Conservation (phyloP, 805 yeast species). For the Kazachstania viticola region DNA sequence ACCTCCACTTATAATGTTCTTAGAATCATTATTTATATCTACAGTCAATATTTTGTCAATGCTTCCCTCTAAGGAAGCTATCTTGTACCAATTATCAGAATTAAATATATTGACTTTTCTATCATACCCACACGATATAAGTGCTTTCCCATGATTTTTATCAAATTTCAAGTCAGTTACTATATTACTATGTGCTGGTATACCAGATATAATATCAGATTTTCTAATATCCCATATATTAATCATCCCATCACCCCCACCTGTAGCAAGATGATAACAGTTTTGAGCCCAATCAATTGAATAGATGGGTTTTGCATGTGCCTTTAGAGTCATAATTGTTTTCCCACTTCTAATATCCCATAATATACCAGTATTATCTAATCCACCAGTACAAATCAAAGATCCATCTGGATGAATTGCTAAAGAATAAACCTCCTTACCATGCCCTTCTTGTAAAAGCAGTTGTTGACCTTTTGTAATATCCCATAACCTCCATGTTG, state of each 20-base stretch:
- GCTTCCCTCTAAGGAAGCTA: conserved; percentile 42
- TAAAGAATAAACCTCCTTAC: conserved; percentile 54
- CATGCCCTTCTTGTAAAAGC: conserved; percentile 75
- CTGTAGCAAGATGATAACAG: conserved; percentile 70
- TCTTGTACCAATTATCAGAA: conserved; percentile 56
- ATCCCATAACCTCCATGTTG: conserved; percentile 89
- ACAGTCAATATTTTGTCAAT: conserved; percentile 64
- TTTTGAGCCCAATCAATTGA: conserved; percentile 63
- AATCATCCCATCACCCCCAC: conserved; percentile 70
- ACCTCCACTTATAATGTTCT: conserved; percentile 49
- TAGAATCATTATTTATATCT: conserved; percentile 38
- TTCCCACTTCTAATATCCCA: conserved; percentile 87
- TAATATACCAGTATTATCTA: conserved; percentile 57
- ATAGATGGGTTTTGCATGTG: conserved; percentile 66
- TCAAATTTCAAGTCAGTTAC: conserved; percentile 55
- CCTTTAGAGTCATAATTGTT: conserved; percentile 42
- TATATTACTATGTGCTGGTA: conserved; percentile 67
- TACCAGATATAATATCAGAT: conserved; percentile 16
- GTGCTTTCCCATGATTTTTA: conserved; percentile 32
- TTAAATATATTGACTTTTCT: conserved; percentile 51
- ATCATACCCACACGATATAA: conserved; percentile 64
- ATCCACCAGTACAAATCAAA: conserved; percentile 62
- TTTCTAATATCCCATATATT: conserved; percentile 81
- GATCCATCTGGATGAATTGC: conserved; percentile 70
- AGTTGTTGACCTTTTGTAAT: conserved; percentile 37